Evolutionary conservation across 257 asterid genomes (phyloP).

Genomic region (Primulina huaijiensis): DNA sequence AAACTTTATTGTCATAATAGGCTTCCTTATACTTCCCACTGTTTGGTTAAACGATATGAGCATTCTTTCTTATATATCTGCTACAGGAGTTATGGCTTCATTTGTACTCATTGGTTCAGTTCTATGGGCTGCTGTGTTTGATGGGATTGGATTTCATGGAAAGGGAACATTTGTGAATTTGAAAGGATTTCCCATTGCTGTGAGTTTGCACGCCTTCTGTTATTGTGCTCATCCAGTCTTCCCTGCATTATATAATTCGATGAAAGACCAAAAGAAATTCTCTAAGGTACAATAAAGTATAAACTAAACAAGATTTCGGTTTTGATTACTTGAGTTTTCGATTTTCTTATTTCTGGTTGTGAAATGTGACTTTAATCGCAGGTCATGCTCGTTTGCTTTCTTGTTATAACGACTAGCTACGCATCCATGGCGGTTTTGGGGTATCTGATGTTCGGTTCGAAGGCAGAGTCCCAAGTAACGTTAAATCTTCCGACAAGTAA

Average conservation of each 20-base stretch:
- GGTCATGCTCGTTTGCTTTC: slow-evolving; percentile 72
- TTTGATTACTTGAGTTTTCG: not conserved
- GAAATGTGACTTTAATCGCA: slow-evolving; percentile 29
- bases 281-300: slow-evolving; percentile 51
- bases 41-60: slow-evolving; percentile 72
- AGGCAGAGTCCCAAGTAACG: slow-evolving; percentile 63
- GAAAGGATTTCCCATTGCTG: slow-evolving; percentile 66
- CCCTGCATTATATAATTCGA: slow-evolving; percentile 82
- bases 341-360: not conserved
- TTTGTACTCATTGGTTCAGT: slow-evolving; percentile 57
- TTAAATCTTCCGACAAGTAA: slow-evolving; percentile 58
- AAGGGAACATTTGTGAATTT: slow-evolving; percentile 40
- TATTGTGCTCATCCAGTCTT: slow-evolving; percentile 97
- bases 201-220: slow-evolving; percentile 79
- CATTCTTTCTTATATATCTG: slow-evolving; percentile 77
- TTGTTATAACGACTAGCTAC: slow-evolving; percentile 54
- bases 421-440: slow-evolving; percentile 71
- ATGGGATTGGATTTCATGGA: slow-evolving; percentile 57
- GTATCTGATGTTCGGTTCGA: slow-evolving; percentile 71
- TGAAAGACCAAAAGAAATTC: slow-evolving; percentile 64
- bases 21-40: slow-evolving; percentile 60
- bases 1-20: slow-evolving; percentile 49
- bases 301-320: not conserved
- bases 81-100: slow-evolving; percentile 75
- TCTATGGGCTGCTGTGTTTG: slow-evolving; percentile 58